Base-by-base conservation (phyloP, 306 rosid genomes). In the Trifolium fragiferum region DNA sequence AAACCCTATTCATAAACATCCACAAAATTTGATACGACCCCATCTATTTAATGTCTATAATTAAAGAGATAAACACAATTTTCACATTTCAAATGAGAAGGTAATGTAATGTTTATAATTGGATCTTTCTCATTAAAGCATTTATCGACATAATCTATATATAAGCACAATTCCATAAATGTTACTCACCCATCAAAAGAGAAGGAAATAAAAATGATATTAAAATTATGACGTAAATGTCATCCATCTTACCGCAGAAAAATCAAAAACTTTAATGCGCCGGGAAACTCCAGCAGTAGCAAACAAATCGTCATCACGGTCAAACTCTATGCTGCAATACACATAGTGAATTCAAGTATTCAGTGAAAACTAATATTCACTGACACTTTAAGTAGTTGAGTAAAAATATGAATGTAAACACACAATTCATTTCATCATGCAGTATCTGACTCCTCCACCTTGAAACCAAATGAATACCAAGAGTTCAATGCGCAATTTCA, bases 251-350 rank as follows among this genome's bases (percentile, higher is more conserved):
- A 92, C 99, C 82, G 87, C 62, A 53, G 96, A 88, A 76, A 92
- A 94, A 82, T 94, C 99, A 76, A 94, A 94, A 82, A 94, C 90
- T 80, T 92, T 94, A 81, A 94, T 94, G 78, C 99, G 84, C 78
- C 96, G 87, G 4, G 99, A 94, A 82, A 94, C 99, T 81, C 99
- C 99, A 72, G 99, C 99, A 51, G 96, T 94, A 58, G 96, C 97
- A 82, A 94, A 94, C 67, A 92, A 83, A 78, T 94, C 96, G 77
- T 92, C 96, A 70, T 94, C 97, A 2, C 97, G 83, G 71, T 92
- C 93, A 82, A 94, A 94, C 89, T 94, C 99, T 72, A 94, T 94
- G 92, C 99, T 94, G 90, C 85, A 88, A 83, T 63, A 73, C 63
- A 77, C 46, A 73, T 19, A 35, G 67, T n/a, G 64, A 80, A 86